Evolutionary conservation across 1,284 basidiomycete genomes (phyloP).

Genomic region (Naganishia cerealis): DNA sequence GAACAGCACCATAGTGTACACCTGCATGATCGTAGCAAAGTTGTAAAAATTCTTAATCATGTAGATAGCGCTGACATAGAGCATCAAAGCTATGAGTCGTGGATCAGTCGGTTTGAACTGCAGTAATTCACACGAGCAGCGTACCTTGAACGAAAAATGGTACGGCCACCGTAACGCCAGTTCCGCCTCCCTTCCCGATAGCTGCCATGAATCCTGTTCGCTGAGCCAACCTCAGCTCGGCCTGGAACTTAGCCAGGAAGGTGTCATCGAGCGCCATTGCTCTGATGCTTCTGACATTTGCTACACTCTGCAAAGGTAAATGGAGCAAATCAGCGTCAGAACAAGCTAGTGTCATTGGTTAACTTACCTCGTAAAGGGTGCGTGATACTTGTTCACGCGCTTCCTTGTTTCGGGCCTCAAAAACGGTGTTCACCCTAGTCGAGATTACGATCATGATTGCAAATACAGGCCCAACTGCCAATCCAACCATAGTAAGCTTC

Average conservation of each 20-base stretch:
- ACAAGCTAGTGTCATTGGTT: conserved; percentile 13
- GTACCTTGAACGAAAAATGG: conserved; percentile 77
- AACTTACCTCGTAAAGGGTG: conserved; percentile 76
- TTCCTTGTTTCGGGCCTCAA: conserved; percentile 77
- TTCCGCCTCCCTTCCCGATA: conserved; percentile 78
- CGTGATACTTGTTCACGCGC: conserved; percentile 80
- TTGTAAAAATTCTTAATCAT: conserved; percentile 77
- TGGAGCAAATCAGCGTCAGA: not conserved
- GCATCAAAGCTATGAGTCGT: conserved; percentile 66
- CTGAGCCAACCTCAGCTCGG: conserved; percentile 64
- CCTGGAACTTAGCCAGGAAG: conserved; percentile 70
- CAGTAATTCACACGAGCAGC: conserved; percentile 29
- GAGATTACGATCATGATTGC: conserved; percentile 71
- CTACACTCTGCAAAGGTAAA: conserved; percentile 62
- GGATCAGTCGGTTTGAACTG: not conserved
- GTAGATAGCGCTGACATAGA: conserved; percentile 82
- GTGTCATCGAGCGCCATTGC: conserved; percentile 82
- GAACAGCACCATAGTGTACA: conserved; percentile 88
- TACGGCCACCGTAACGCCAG: conserved; percentile 74
- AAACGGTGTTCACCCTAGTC: conserved; percentile 66
- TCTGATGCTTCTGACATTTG: conserved; percentile 81
- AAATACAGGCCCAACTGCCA: conserved; percentile 84
- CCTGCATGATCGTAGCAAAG: conserved; percentile 83
- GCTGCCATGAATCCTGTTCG: conserved; percentile 71
- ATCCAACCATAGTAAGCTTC: conserved; percentile 87